Percentiles rank a stretch among this genome's conserved stretches.
Evolutionary conservation across 129 eudicot species (phyloP).

Genomic region (Oenanthe sinensis): DNA sequence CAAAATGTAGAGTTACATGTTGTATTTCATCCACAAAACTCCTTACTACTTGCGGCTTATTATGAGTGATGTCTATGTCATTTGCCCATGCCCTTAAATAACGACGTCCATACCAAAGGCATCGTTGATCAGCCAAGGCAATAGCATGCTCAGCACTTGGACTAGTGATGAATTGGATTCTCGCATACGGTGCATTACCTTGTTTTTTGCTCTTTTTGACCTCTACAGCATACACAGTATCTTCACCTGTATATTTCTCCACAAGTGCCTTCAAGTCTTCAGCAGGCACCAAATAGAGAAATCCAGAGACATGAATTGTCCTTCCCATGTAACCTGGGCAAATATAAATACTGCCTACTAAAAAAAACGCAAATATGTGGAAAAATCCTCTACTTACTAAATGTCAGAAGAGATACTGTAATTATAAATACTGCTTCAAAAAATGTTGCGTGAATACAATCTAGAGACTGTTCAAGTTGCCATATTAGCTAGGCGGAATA

Average conservation of each 20-base stretch:
- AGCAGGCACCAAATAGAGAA: conserved; percentile 38
- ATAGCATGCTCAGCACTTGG: conserved; percentile 27
- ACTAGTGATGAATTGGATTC: conserved; percentile 48
- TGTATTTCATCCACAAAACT: conserved; percentile 25
- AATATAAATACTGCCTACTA: no score
- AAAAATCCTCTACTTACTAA: not conserved
- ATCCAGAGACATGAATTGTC: conserved; percentile 65
- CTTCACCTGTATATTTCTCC: conserved; percentile 46
- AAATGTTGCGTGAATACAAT: not conserved
- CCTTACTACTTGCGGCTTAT: conserved; percentile 28
- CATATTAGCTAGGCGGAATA: not conserved
- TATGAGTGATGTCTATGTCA: conserved; percentile 42
- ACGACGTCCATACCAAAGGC: conserved; percentile 37
- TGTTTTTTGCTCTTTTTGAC: conserved; percentile 27
- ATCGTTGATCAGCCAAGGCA: conserved; percentile 15
- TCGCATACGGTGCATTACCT: conserved; percentile 48
- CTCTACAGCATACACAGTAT: conserved; percentile 60
- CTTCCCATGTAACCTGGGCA: conserved; percentile 42
- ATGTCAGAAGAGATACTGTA: not conserved
- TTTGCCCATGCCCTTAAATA: conserved; percentile 39
- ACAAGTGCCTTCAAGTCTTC: conserved; percentile 31
- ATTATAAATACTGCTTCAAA: no score
- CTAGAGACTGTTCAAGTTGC: not conserved
- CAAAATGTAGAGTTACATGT: conserved; percentile 29
- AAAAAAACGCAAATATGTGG: not conserved